Evolutionary conservation across 2,329 filamentous ascomycete species (phyloP), one percentile per base, ranked within the genome.

Genomic region (Emmonsia crescens): DNA sequence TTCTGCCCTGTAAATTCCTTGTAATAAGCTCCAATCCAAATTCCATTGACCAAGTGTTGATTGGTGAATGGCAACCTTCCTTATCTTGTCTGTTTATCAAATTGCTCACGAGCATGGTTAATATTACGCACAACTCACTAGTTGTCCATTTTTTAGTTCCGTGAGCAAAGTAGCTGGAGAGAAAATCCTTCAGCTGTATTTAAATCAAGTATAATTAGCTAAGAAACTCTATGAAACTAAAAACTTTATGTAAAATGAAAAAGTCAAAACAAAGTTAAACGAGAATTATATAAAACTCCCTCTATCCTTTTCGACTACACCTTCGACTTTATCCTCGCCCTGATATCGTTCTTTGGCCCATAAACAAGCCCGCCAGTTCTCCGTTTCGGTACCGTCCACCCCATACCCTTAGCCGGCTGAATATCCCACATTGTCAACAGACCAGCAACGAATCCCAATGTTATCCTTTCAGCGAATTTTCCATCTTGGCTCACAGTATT

Each of bases 391-490:
- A 85, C 74, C 21, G 74, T 74, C 78, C 83, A 84, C 0, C 71
- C 21, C 6, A 72, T 73, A 19, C 76, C 75, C 56, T 70, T 71
- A 0, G 72, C 75, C 0, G 80, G 76, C 60, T 80, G 73, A 62
- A 85, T 78, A 51, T 85, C 80, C 82, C 83, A 86, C 66, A 83
- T 75, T 5, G 77, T 73, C 24, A 85, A 67, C 27, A 85, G 76
- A 0, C 78, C 77, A 19, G 82, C 82, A 1, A 78, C 76, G 52
- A 83, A 79, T 29, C 78, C 71, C 51, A 85, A 65, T 21, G 79
- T 76, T 66, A 81, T 76, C 56, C 77, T 74, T 66, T 83, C 77
- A 2, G 79, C 80, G 63, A 83, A 80, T 1, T 72, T 71, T 14
- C 78, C 74, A 2, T 79, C 80, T 68, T 82, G 81, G 63, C 40